Conservation (phyloP, 192 early-diverging fungal genomes). For the Coemansia sp. region DNA sequence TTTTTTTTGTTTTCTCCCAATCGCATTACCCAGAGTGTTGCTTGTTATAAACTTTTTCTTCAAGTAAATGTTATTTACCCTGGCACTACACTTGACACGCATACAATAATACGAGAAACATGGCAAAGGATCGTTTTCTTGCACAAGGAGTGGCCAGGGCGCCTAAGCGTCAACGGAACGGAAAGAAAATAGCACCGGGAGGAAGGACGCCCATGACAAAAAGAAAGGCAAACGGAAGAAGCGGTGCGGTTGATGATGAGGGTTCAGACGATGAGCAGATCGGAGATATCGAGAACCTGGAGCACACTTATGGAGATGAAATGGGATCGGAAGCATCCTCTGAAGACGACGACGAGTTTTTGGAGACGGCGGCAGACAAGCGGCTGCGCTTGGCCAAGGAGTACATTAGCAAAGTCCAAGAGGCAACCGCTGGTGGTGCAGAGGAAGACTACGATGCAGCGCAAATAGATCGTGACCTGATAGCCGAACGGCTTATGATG, state of each 20-base stretch:
- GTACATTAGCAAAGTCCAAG: slow-evolving; percentile 82
- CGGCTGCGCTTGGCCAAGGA: slow-evolving; percentile 90
- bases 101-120: slow-evolving; percentile 6
- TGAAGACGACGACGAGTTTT: slow-evolving; percentile 64
- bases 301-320: slow-evolving; percentile 32
- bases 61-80: neutral
- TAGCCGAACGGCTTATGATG: slow-evolving; percentile 80
- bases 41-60: neutral
- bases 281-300: slow-evolving; percentile 38
- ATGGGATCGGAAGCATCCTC: slow-evolving; percentile 30
- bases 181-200: slow-evolving; percentile 7
- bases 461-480: slow-evolving; percentile 90
- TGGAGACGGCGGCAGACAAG: slow-evolving; percentile 92
- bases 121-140: slow-evolving; percentile 51
- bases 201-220: neutral
- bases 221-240: neutral
- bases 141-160: slow-evolving; percentile 34
- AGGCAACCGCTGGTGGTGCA: slow-evolving; percentile 20
- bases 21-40: neutral
- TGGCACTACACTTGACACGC: neutral
- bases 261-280: slow-evolving; percentile 22
- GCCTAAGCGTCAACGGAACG: slow-evolving; percentile 44
- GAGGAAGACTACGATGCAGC: slow-evolving; percentile 79
- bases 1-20: neutral
- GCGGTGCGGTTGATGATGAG: neutral